A percentile compares a stretch with the other conserved stretches of the same genome.
Conservation (phyloP, 768 basidiomycete genomes). For the Cyclocybe cylindracea region DNA sequence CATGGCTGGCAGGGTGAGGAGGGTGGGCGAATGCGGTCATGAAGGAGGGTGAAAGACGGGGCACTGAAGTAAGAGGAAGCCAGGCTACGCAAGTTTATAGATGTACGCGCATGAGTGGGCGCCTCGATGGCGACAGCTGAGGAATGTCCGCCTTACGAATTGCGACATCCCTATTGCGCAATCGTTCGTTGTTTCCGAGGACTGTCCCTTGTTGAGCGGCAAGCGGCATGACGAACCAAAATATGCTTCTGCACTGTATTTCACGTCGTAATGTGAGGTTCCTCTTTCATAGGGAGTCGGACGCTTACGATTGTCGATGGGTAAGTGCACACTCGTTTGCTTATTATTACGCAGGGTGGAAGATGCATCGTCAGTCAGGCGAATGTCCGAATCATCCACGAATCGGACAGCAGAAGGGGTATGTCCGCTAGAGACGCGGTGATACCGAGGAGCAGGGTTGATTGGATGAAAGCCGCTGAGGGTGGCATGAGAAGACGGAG, state of each 20-base stretch:
- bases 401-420: no score
- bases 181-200: background rate
- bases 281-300: no score
- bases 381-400: no score
- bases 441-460: no score
- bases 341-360: no score
- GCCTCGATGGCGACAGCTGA: background rate
- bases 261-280: background rate
- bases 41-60: background rate
- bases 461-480: no score
- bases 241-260: background rate
- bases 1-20: constrained; percentile 24
- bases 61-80: background rate
- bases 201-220: background rate
- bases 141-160: constrained; percentile 1
- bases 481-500: no score
- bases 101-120: background rate
- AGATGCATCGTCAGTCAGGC: no score
- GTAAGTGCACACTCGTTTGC: no score
- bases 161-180: constrained; percentile 17
- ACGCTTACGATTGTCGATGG: no score
- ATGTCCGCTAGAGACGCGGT: no score
- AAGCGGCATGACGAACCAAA: background rate
- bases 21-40: constrained; percentile 31
- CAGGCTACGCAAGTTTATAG: background rate